A percentile compares a stretch with the other conserved stretches of the same genome.
Conservation (phyloP, 371 early-diverging fungal genomes). For the Funneliformis caledonium region DNA sequence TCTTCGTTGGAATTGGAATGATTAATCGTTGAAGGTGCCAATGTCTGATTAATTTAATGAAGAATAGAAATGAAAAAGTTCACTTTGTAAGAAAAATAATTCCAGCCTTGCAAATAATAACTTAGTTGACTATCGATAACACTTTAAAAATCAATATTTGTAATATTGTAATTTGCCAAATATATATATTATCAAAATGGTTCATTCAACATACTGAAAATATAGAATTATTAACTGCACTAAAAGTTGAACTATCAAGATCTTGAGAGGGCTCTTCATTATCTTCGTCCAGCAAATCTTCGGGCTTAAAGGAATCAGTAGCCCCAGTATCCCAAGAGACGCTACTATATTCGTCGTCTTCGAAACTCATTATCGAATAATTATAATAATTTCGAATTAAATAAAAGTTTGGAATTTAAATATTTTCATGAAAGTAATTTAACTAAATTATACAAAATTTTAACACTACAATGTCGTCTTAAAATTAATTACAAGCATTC, state of each 20-base stretch:
- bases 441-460: not conserved
- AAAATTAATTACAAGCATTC: not conserved
- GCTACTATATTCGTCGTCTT: constrained; percentile 26
- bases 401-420: not conserved
- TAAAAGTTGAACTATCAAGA: not conserved
- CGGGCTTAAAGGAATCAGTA: constrained; percentile 13
- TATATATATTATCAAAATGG: not conserved
- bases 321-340: constrained; percentile 32
- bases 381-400: not conserved
- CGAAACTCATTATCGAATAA: not conserved
- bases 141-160: not conserved
- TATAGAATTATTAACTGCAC: constrained; percentile 2
- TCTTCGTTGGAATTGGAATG: not conserved
- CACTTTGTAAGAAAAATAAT: not conserved
- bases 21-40: constrained; percentile 7
- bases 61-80: not conserved
- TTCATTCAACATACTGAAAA: constrained; percentile 14
- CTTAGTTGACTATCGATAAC: not conserved
- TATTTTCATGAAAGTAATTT: not conserved
- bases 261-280: not conserved
- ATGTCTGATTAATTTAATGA: not conserved
- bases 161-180: not conserved
- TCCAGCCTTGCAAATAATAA: not conserved
- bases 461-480: not conserved
- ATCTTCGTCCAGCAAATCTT: constrained; percentile 19